A percentile compares a stretch with the other conserved stretches of the same genome.
Evolutionary conservation across 192 early-diverging fungal genomes (phyloP).

Genomic region (Mortierella antarctica): DNA sequence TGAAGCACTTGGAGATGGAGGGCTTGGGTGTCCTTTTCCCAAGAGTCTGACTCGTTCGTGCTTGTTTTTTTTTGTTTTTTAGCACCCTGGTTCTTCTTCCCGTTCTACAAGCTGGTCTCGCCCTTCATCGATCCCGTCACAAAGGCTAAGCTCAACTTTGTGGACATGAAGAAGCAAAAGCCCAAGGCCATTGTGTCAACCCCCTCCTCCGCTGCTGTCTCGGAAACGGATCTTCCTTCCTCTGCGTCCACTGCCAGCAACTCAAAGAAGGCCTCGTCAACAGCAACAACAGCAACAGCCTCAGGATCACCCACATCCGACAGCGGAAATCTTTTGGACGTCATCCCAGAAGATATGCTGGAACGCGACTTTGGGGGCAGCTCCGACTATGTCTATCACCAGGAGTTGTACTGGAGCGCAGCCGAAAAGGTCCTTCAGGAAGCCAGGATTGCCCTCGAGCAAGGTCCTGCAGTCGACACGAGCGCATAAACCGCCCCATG

Average conservation of each 20-base stretch:
- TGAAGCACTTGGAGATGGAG: background rate
- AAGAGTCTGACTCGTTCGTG: background rate
- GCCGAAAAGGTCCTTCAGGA: slow-evolving; percentile 17
- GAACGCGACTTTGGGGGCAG: slow-evolving; percentile 81
- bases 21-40: background rate
- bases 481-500: background rate
- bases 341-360: slow-evolving; percentile 67
- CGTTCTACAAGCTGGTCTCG: slow-evolving; percentile 83
- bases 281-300: slow-evolving; percentile 12
- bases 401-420: slow-evolving; percentile 75
- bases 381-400: slow-evolving; percentile 74
- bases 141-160: slow-evolving; percentile 86
- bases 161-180: slow-evolving; percentile 69
- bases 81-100: slow-evolving; percentile 89
- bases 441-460: slow-evolving; percentile 5
- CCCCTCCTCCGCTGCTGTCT: slow-evolving; percentile 33
- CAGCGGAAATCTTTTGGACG: slow-evolving; percentile 63
- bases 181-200: slow-evolving; percentile 20
- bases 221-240: slow-evolving; percentile 20
- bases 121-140: slow-evolving; percentile 96
- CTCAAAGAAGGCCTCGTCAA: slow-evolving; percentile 9
- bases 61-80: slow-evolving; percentile 6
- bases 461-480: background rate
- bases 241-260: background rate
- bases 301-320: slow-evolving; percentile 22